Evolutionary conservation across 768 basidiomycete genomes (phyloP), one percentile per base, ranked within the genome.

Genomic region (Pleurotus citrinopileatus): DNA sequence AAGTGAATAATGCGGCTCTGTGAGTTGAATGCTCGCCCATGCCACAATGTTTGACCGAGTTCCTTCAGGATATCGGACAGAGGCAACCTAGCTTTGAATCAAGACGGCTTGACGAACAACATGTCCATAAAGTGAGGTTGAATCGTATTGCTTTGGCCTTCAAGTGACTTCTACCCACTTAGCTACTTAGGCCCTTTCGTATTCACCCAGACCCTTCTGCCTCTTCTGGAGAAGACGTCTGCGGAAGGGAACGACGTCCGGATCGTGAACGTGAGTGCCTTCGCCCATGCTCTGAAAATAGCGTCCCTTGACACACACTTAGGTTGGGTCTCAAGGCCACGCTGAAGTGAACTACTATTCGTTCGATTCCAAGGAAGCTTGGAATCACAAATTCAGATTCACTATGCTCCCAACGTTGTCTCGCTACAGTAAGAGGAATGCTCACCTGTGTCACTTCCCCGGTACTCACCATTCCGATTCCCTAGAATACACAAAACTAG

Each of bases 331-430:
- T 7, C 61, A 60, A 0, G 64, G 63, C 0, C 28, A 13, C 61
- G 72, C 42, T 58, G 43, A 27, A 2, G 56, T 51, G 4, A 37
- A 28, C 22, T 51, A 34, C 15, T 36, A 57, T 22, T 57, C 59
- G 27, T 63, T 56, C 32, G 44, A 56, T 29, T 63, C 62, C 19
- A 61, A 55, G 7, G 68, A 71, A 10, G 69, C 70, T 42, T 57
- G 76, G 4, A 80, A 76, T 54, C 58, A 61, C 10, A 64, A 70
- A 23, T 77, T 62, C 60, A 67, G 66, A 23, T 50, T 53, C 19
- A 29, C 59, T 53, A 6, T 55, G 15, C 3, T 46, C 23, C 51
- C 66, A 7, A 13, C 52, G 36, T 55, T 67, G 55, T 34, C 54
- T 52, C 60, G 65, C 57, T 79, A 78, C 52, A 58, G 75, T 74